Percentiles rank a stretch among this genome's conserved stretches.
Conservation (phyloP, 2,329 filamentous ascomycete species). For the Penicillium sp. region DNA sequence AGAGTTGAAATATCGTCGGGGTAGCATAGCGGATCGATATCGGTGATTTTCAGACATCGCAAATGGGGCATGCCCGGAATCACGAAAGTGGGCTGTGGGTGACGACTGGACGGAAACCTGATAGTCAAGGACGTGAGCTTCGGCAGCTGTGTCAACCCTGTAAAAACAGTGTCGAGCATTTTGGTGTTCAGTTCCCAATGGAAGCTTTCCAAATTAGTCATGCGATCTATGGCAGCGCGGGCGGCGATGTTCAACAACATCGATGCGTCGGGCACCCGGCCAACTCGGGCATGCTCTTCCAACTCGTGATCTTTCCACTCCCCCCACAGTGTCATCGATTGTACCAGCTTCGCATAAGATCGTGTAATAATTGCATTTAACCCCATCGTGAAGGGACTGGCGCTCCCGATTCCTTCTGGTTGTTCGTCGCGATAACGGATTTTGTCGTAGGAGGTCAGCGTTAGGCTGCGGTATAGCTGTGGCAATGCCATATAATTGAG, state of each 20-base stretch:
- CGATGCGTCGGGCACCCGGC: constrained; percentile 60
- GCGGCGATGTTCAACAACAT: constrained; percentile 63
- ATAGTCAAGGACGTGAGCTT: constrained; percentile 55
- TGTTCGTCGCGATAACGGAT: constrained; percentile 58
- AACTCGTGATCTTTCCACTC: constrained; percentile 57
- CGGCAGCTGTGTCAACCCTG: constrained; percentile 51
- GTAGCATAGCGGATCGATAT: constrained; percentile 64
- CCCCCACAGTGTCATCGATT: constrained; percentile 52
- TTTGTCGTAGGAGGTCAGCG: constrained; percentile 56
- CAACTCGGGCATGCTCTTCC: constrained; percentile 56
- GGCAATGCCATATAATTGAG: constrained; percentile 65
- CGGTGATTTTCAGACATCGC: constrained; percentile 51
- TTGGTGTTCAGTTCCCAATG: constrained; percentile 62
- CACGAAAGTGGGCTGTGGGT: constrained; percentile 55
- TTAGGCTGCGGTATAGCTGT: constrained; percentile 57
- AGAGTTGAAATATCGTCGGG: constrained; percentile 61
- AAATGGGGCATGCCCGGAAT: constrained; percentile 58
- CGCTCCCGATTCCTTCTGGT: constrained; percentile 60
- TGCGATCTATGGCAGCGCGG: constrained; percentile 58
- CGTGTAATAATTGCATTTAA: constrained; percentile 60
- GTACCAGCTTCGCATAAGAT: constrained; percentile 52
- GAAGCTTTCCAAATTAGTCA: constrained; percentile 55
- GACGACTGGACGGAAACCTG: constrained; percentile 54
- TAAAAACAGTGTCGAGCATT: constrained; percentile 57
- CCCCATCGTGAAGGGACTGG: constrained; percentile 62